These are phyloP conservation scores for Alnus rubra DNA, from an alignment of 306 rosid genomes.

Conservation along the genomic window DNA sequence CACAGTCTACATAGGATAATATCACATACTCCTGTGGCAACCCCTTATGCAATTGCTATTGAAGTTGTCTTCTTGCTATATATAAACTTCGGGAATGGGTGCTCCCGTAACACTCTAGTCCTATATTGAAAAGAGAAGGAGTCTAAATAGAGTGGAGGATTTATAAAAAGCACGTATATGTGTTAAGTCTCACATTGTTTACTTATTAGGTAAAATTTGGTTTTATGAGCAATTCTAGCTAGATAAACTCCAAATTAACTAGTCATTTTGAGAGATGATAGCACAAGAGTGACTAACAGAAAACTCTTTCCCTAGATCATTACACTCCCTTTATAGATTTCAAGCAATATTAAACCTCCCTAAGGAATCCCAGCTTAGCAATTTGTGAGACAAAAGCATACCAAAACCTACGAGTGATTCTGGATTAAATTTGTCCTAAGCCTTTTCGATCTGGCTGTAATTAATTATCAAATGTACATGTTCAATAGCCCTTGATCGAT, in stretches of 20 bases:
- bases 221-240: no score
- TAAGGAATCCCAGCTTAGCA: conserved; percentile 45
- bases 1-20: conserved; percentile 38
- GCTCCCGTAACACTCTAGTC: neutral
- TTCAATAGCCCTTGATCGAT: conserved; percentile 16
- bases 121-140: no score
- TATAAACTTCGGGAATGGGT: conserved; percentile 30
- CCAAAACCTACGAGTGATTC: conserved; percentile 38
- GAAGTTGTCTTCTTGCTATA: conserved; percentile 16
- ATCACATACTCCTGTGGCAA: conserved; percentile 40
- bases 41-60: conserved; percentile 17
- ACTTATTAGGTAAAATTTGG: no score
- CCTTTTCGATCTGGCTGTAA: conserved; percentile 20
- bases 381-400: conserved; percentile 37
- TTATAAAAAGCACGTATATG: no score
- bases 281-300: no score
- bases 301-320: no score
- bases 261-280: no score
- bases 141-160: no score
- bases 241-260: no score
- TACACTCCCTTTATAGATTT: conserved; percentile 10
- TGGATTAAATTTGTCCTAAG: conserved; percentile 67
- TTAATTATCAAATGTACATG: conserved; percentile 17
- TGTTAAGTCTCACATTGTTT: no score
- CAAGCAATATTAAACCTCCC: conserved; percentile 18